Evolutionary conservation across 1,139 yeast genomes (phyloP).

Genomic region (Scheffersomyces insectosa): DNA sequence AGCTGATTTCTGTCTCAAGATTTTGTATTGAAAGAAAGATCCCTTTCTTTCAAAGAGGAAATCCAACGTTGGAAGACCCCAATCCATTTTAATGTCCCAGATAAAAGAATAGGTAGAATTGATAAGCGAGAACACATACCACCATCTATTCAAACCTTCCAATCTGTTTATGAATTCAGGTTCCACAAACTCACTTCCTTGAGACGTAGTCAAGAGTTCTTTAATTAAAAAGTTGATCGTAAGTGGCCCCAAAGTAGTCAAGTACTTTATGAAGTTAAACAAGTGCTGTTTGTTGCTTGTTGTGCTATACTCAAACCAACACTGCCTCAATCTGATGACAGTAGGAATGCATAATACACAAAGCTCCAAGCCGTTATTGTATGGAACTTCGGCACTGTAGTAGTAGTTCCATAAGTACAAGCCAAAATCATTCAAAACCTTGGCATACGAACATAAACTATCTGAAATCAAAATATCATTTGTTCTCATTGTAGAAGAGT

Average conservation of each 20-base stretch:
- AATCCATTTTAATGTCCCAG: conserved; percentile 90
- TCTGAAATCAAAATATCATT: conserved; percentile 83
- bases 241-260: conserved; percentile 66
- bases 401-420: conserved; percentile 41
- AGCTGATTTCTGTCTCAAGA: conserved; percentile 24
- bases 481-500: conserved; percentile 56
- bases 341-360: conserved; percentile 61
- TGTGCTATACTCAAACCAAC: conserved; percentile 63
- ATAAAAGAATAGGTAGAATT: conserved; percentile 77
- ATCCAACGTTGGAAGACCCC: conserved; percentile 70
- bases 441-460: conserved; percentile 75
- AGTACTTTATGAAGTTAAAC: conserved; percentile 72
- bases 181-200: conserved; percentile 1
- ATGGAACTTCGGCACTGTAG: conserved; percentile 23
- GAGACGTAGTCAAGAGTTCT: conserved; percentile 10
- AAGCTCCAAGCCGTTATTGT: conserved; percentile 45
- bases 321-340: conserved; percentile 74
- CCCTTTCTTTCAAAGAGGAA: conserved; percentile 15
- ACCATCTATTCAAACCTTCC: conserved; percentile 29
- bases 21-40: conserved; percentile 6
- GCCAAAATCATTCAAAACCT: conserved; percentile 66
- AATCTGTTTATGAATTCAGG: conserved; percentile 10
- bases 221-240: conserved; percentile 45
- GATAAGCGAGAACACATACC: conserved; percentile 55
- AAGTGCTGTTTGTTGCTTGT: conserved; percentile 58